Conservation (phyloP, 805 yeast genomes). For the Lachancea nothofagi region DNA sequence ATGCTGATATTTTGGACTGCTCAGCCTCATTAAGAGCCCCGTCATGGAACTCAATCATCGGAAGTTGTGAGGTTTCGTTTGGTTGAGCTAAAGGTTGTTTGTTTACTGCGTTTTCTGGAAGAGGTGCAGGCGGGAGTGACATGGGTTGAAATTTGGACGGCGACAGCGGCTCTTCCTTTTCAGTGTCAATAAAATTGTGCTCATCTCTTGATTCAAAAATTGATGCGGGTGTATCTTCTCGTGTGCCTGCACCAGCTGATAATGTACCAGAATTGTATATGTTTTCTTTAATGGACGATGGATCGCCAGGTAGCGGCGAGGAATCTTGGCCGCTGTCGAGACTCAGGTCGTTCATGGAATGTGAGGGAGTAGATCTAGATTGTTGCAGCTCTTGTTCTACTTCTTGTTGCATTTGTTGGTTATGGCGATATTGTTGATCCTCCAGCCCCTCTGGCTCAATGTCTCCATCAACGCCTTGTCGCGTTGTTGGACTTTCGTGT, state of each 20-base stretch:
- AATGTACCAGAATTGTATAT: slow-evolving; percentile 4
- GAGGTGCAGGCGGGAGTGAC: slow-evolving; percentile 7
- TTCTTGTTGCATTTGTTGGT: background rate
- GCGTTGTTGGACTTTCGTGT: background rate
- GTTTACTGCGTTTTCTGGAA: slow-evolving; percentile 7
- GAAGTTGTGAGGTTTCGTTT: slow-evolving; percentile 8
- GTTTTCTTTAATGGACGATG: background rate
- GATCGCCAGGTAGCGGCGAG: background rate
- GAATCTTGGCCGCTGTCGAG: background rate
- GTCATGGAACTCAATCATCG: slow-evolving; percentile 7
- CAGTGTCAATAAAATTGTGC: background rate
- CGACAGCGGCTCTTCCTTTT: background rate
- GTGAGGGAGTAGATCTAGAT: background rate
- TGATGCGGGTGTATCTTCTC: slow-evolving; percentile 24
- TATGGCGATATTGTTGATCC: no score
- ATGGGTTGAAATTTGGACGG: slow-evolving; percentile 2
- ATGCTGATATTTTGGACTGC: slow-evolving; percentile 41
- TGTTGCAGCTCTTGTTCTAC: background rate
- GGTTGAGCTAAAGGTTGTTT: slow-evolving; percentile 1
- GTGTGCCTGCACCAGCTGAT: slow-evolving; percentile 6
- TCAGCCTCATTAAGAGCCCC: slow-evolving; percentile 17
- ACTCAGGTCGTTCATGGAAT: background rate
- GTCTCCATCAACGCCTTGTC: no score
- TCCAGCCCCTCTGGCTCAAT: no score
- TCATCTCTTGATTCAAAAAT: slow-evolving; percentile 12